phyloP scores from a whole-genome alignment of 495 filamentous ascomycete genomes.

The Beverwykella pulmonaria region DNA sequence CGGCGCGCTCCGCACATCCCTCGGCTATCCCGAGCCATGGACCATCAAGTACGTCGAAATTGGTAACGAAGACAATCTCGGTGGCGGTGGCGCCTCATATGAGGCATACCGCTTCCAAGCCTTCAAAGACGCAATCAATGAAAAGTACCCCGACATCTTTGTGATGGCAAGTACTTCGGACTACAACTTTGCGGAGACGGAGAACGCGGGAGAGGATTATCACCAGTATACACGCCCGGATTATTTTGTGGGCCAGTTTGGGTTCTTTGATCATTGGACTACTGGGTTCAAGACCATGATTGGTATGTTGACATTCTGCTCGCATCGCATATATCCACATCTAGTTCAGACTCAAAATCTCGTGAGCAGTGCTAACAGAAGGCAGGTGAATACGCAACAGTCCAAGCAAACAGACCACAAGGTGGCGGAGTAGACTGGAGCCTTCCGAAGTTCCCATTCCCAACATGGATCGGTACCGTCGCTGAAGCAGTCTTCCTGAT shows the following conservation, averaged over 20 bases:
- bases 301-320: conserved; percentile 22
- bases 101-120: conserved; percentile 58
- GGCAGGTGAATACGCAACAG: conserved; percentile 58
- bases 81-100: conserved; percentile 58
- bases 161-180: conserved; percentile 54
- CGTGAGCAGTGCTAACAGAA: conserved; percentile 30
- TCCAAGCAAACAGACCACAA: conserved; percentile 54
- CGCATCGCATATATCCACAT: too few relatives aligned
- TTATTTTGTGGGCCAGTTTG: conserved; percentile 32
- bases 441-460: conserved; percentile 34
- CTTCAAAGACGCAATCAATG: conserved; percentile 60
- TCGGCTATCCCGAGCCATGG: conserved; percentile 63
- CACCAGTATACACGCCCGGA: conserved; percentile 40
- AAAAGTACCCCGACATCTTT: conserved; percentile 63
- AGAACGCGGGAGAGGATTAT: conserved; percentile 41
- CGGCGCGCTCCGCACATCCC: conserved; percentile 58
- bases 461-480: conserved; percentile 61
- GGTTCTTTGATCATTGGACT: conserved; percentile 29
- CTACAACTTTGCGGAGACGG: conserved; percentile 28
- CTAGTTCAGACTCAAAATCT: too few relatives aligned
- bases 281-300: conserved; percentile 23
- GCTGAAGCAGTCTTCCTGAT: conserved; percentile 69
- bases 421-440: conserved; percentile 53
- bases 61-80: conserved; percentile 65
- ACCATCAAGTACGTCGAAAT: conserved; percentile 63